Percentiles rank a stretch among this genome's conserved stretches.
Evolutionary conservation across 2,329 filamentous ascomycete species (phyloP).

Genomic region (Phaeosphaeria sp.): DNA sequence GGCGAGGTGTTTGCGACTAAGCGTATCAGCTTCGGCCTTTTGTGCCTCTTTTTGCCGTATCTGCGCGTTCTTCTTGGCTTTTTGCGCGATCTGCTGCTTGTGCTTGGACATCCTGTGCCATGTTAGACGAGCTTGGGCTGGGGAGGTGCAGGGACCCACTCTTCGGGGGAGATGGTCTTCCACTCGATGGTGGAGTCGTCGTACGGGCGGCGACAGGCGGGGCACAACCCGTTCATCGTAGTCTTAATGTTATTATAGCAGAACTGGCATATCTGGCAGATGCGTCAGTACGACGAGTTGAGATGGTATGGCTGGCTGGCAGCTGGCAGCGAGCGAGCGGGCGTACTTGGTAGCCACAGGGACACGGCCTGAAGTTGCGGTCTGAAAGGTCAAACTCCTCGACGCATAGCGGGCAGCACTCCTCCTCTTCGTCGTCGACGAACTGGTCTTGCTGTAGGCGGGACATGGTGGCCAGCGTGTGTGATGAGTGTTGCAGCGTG

Average conservation of each 20-base stretch:
- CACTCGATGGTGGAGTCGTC: conserved; percentile 97
- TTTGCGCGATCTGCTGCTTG: conserved; percentile 75
- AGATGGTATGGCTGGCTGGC: conserved; percentile 5
- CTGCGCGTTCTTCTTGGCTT: conserved; percentile 92
- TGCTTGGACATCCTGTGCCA: conserved; percentile 71
- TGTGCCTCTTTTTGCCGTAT: conserved; percentile 92
- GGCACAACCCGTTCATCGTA: conserved; percentile 96
- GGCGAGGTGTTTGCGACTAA: conserved; percentile 93
- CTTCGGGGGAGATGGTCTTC: conserved; percentile 92
- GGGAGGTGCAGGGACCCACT: conserved; percentile 66
- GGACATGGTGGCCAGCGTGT: conserved; percentile 50
- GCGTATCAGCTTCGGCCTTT: conserved; percentile 93
- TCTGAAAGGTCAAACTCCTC: conserved; percentile 99
- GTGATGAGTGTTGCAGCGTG: conserved; percentile 16
- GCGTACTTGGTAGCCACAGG: conserved; percentile 94
- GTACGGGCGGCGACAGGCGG: conserved; percentile 94
- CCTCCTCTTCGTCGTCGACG: conserved; percentile 61
- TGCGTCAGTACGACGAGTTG: conserved; percentile 30
- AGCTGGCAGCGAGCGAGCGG: conserved; percentile 18
- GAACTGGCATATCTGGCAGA: conserved; percentile 86
- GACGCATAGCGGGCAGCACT: conserved; percentile 89
- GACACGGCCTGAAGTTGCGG: conserved; percentile 95
- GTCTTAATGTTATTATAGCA: conserved; percentile 99
- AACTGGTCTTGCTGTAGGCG: conserved; percentile 60
- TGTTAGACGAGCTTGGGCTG: conserved; percentile 28